phyloP scores from a whole-genome alignment of 805 yeast species.

The Yarrowia bubula region DNA sequence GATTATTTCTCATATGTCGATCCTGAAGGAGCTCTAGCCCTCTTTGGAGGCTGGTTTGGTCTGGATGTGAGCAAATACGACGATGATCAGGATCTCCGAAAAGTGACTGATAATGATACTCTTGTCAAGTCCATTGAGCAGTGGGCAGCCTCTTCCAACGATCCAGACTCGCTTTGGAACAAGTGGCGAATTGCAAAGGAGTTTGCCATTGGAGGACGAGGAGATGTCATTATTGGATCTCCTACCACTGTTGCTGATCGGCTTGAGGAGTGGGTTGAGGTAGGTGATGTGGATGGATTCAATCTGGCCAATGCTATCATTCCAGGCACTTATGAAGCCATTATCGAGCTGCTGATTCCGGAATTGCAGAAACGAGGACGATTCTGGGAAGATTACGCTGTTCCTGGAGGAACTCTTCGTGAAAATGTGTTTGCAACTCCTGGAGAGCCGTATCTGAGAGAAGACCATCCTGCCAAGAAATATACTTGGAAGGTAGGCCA shows the following conservation, averaged over 20 bases:
- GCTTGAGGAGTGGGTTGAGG: constrained; percentile 43
- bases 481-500: constrained; percentile 10
- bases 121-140: constrained; percentile 41
- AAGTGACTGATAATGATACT: constrained; percentile 40
- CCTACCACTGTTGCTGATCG: constrained; percentile 44
- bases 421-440: constrained; percentile 37
- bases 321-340: constrained; percentile 43
- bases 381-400: constrained; percentile 43
- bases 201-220: constrained; percentile 39
- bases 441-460: constrained; percentile 30
- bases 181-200: constrained; percentile 38
- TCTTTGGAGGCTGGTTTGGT: constrained; percentile 46
- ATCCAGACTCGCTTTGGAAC: constrained; percentile 34
- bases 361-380: constrained; percentile 41
- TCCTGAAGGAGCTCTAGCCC: constrained; percentile 45
- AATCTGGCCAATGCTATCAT: constrained; percentile 44
- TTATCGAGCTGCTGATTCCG: constrained; percentile 43
- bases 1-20: constrained; percentile 42
- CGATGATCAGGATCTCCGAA: constrained; percentile 39
- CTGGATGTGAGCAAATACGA: constrained; percentile 43
- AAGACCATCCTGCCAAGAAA: constrained; percentile 32
- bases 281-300: constrained; percentile 47
- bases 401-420: constrained; percentile 40
- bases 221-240: constrained; percentile 41
- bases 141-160: constrained; percentile 40